Evolutionary conservation across 1,139 yeast species (phyloP).

Genomic region (Candida sanyaensis): DNA sequence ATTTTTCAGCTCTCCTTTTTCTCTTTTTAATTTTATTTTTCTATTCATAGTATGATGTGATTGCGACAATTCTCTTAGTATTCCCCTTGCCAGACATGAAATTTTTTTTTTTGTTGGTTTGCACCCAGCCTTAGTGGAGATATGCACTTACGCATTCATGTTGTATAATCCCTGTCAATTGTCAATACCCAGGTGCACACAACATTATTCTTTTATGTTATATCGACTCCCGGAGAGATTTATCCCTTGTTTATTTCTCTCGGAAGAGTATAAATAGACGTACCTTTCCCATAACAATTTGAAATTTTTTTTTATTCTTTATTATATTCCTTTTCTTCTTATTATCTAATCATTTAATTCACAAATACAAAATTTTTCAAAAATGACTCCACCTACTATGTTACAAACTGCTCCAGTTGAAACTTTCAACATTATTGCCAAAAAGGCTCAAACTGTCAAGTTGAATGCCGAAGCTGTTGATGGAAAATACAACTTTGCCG

Average conservation of each 20-base stretch:
- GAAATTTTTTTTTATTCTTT: neutral
- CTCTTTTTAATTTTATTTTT: too few species aligned
- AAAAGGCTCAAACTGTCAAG: slow-evolving; percentile 9
- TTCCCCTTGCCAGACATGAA: neutral
- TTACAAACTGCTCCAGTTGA: slow-evolving; percentile 25
- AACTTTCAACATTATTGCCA: slow-evolving; percentile 10
- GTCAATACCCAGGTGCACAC: neutral
- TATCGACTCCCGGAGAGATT: neutral
- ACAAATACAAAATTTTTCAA: slow-evolving; percentile 5
- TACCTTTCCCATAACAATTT: neutral
- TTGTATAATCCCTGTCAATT: neutral
- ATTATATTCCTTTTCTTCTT: neutral
- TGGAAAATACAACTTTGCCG: slow-evolving; percentile 35
- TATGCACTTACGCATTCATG: slow-evolving; percentile 1
- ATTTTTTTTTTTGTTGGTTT: neutral
- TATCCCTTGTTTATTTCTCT: neutral
- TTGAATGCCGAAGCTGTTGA: slow-evolving; percentile 17
- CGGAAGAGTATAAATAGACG: neutral
- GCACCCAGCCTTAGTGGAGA: neutral
- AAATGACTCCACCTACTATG: slow-evolving; percentile 42
- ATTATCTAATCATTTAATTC: neutral
- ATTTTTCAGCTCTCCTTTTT: too few species aligned
- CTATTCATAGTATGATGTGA: neutral
- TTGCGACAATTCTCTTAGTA: neutral
- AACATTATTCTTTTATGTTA: neutral